phyloP scores from a whole-genome alignment of 1,284 basidiomycete species.

The Papiliotrema nemorosa region DNA sequence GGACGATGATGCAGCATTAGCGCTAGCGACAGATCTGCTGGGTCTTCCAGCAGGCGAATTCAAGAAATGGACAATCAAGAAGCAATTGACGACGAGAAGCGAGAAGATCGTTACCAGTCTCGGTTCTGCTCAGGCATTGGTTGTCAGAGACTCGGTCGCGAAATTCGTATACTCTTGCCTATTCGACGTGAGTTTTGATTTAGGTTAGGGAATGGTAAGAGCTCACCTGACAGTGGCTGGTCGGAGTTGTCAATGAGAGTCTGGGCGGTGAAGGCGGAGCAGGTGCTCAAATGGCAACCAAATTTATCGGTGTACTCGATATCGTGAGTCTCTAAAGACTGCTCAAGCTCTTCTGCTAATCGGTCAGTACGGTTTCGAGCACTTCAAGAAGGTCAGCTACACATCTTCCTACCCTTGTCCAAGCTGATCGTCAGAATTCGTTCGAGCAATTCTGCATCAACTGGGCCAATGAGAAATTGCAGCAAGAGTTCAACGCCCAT shows the following conservation, averaged over 20 bases:
- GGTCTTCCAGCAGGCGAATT: conserved; percentile 91
- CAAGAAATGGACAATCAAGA: conserved; percentile 98
- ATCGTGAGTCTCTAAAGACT: conserved; percentile 50
- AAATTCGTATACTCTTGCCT: conserved; percentile 99
- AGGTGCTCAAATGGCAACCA: conserved; percentile 79
- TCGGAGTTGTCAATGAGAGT: conserved; percentile 94
- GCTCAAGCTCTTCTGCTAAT: conserved; percentile 1
- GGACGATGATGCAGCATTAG: conserved; percentile 77
- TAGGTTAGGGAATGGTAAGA: background rate
- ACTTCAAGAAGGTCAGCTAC: conserved; percentile 76
- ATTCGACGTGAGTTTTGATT: conserved; percentile 58
- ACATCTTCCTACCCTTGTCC: background rate
- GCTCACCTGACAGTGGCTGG: conserved; percentile 69
- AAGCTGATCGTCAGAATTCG: conserved; percentile 61
- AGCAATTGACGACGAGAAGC: conserved; percentile 87
- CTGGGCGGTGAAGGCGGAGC: conserved; percentile 84
- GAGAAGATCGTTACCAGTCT: conserved; percentile 93
- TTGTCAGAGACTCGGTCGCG: conserved; percentile 92
- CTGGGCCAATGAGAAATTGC: conserved; percentile 97
- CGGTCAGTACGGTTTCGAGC: conserved; percentile 81
- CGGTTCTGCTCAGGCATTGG: conserved; percentile 84
- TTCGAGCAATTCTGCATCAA: conserved; percentile 99
- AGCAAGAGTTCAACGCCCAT: conserved; percentile 97
- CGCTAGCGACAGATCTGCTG: conserved; percentile 79
- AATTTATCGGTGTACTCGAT: conserved; percentile 98